Evolutionary conservation across 1,284 basidiomycete species (phyloP).

Genomic region (Vanrija pseudolonga): DNA sequence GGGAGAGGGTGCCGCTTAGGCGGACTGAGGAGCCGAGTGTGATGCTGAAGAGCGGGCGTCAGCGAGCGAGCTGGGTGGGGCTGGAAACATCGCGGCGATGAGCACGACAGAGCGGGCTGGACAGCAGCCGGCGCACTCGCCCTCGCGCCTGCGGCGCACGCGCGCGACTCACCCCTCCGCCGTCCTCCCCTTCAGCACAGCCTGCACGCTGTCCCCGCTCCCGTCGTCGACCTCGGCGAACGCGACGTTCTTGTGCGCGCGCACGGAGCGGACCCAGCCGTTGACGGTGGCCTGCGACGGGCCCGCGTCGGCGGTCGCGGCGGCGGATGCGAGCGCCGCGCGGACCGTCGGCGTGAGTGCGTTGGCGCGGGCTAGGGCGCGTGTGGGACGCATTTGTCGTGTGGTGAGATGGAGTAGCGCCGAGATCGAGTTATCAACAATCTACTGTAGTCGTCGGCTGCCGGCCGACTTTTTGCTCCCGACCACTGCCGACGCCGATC

Average conservation of each 20-base stretch:
- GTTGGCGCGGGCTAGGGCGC: no score
- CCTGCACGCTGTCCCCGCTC: constrained; percentile 68
- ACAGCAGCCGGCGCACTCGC: no score
- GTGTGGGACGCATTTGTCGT: no score
- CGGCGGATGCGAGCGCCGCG: not conserved
- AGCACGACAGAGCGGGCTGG: no score
- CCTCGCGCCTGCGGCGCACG: not conserved
- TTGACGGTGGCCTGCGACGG: constrained; percentile 34
- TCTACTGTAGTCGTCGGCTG: not conserved
- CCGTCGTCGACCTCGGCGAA: constrained; percentile 84
- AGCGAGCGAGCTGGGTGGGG: constrained; percentile 6
- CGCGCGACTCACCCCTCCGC: constrained; percentile 35
- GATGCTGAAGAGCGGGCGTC: constrained; percentile 44
- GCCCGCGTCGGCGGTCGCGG: not conserved
- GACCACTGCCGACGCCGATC: not conserved
- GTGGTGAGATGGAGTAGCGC: no score
- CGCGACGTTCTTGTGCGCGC: constrained; percentile 77
- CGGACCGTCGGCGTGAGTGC: no score
- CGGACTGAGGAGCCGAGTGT: constrained; percentile 70
- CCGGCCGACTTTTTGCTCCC: no score
- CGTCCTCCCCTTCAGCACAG: constrained; percentile 60
- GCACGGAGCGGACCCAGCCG: constrained; percentile 80
- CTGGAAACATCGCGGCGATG: no score
- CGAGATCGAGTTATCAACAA: no score
- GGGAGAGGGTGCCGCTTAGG: constrained; percentile 62